Percentiles rank a stretch among this genome's conserved stretches.
Evolutionary conservation across 1,284 basidiomycete genomes (phyloP).

Genomic region (Moesziomyces sp.): DNA sequence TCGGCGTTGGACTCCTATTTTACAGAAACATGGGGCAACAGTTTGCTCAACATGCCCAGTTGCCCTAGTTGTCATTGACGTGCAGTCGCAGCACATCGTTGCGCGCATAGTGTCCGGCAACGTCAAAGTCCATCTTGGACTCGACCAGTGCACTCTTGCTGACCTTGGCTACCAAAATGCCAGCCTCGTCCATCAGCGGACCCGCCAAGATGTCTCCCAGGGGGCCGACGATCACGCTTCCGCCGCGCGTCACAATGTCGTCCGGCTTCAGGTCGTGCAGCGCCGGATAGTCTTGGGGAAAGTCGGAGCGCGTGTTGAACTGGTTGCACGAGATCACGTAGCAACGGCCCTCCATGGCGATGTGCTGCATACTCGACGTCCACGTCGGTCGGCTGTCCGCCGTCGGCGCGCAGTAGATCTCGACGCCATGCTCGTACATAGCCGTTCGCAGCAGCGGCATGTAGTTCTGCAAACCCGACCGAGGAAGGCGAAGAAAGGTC

Average conservation of each 20-base stretch:
- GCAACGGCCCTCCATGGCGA: conserved; percentile 80
- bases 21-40: no score
- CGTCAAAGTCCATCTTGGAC: conserved; percentile 79
- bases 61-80: conserved; percentile 21
- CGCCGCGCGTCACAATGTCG: conserved; percentile 77
- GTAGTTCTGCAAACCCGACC: conserved; percentile 73
- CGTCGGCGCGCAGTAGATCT: conserved; percentile 78
- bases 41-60: conserved; percentile 45
- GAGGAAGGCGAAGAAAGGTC: no score
- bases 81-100: conserved; percentile 70
- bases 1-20: no score
- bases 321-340: conserved; percentile 79
- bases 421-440: conserved; percentile 75
- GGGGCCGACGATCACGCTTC: conserved; percentile 77
- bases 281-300: conserved; percentile 72
- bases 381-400: conserved; percentile 77
- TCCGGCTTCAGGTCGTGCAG: conserved; percentile 53
- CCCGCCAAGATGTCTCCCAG: conserved; percentile 77
- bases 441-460: conserved; percentile 75
- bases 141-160: conserved; percentile 75
- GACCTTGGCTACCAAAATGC: conserved; percentile 74
- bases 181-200: conserved; percentile 75
- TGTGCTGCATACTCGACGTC: conserved; percentile 77
- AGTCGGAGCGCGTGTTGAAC: conserved; percentile 69
- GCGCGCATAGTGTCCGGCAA: conserved; percentile 77